Base-by-base conservation (phyloP, 2,329 filamentous ascomycete species). In the Xylaria sp. region DNA sequence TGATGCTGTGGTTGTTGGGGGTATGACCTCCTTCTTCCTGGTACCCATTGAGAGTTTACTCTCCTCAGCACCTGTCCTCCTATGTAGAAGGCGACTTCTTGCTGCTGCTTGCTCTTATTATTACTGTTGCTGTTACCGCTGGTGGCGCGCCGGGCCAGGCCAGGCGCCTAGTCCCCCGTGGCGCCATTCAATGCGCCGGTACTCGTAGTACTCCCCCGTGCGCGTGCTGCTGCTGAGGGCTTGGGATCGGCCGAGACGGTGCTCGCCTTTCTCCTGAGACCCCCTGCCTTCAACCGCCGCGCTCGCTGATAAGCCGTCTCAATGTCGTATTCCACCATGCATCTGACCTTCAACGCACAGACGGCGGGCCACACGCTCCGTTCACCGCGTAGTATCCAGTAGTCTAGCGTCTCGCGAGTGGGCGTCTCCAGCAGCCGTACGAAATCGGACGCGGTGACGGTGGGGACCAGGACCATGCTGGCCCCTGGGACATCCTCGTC, bases 361-460 rank as follows among this genome's bases (percentile, higher is more conserved):
- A 97, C 89, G 1, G 94, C 93, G 0, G 94, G 95, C 94, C 95
- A 98, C 0, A 97, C 94, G 73, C 92, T 94, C 70, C 90, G 84
- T 81, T 98, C 95, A 1, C 95, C 95, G 64, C 91, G 87, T 39
- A 90, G 80, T 63, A 97, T 94, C 95, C 94, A 98, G 74, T 95
- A 92, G 67, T 93, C 89, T 3, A 98, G 83, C 9, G 89, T 90
- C 68, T 91, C 89, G 61, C 88, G 85, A 0, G 91, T 95, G 0
- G 94, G 94, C 36, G 92, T 93, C 79, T 97, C 92, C n/a, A 98
- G 86, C 41, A 98, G 82, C 41, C 91, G 88, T 51, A 91, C 82
- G 77, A 97, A 94, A 80, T 98, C 94, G 0, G 83, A 80, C 0
- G 90, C 83, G 3, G 88, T 89, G 3, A 98, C 85, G 71, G 95